These are phyloP conservation scores for Citropsis articulata DNA, from an alignment of 345 rosid genomes.

Conservation along the genomic window DNA sequence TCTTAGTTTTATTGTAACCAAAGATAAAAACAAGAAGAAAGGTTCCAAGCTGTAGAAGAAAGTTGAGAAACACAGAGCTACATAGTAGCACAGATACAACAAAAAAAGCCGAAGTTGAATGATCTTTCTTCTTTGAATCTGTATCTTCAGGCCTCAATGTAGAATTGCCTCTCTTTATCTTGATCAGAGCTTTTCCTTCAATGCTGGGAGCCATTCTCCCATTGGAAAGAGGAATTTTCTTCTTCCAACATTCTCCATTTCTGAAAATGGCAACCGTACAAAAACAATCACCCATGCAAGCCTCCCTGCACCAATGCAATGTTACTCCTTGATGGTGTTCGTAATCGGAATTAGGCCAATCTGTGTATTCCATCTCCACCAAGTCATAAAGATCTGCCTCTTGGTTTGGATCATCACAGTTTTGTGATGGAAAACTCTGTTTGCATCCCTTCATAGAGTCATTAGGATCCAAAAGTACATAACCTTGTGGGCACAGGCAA, in stretches of 20 bases:
- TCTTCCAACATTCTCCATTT: constrained; percentile 39
- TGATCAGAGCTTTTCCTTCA: constrained; percentile 34
- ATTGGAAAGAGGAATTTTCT: constrained; percentile 43
- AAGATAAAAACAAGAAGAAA: constrained; percentile 3
- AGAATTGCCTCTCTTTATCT: constrained; percentile 29
- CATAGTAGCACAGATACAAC: constrained; percentile 26
- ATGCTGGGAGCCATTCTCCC: constrained; percentile 19
- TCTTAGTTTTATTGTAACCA: not conserved
- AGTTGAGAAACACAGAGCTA: constrained; percentile 27
- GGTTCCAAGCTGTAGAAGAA: not conserved
- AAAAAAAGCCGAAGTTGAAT: constrained; percentile 6
- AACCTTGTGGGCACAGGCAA: constrained; percentile 48
- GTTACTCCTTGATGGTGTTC: constrained; percentile 2
- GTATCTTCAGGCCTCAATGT: constrained; percentile 1
- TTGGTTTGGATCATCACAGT: constrained; percentile 24
- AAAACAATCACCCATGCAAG: constrained; percentile 53
- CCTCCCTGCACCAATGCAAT: constrained; percentile 40
- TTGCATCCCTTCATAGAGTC: constrained; percentile 41
- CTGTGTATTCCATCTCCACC: constrained; percentile 13
- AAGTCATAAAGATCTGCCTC: constrained; percentile 27
- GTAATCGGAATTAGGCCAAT: constrained; percentile 43
- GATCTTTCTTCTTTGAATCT: constrained; percentile 8
- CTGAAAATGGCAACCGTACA: constrained; percentile 45
- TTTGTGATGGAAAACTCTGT: constrained; percentile 30
- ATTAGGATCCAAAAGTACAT: constrained; percentile 30